Conservation (phyloP, 352 stramenopile genomes). For the Globisporangium echinulatum region DNA sequence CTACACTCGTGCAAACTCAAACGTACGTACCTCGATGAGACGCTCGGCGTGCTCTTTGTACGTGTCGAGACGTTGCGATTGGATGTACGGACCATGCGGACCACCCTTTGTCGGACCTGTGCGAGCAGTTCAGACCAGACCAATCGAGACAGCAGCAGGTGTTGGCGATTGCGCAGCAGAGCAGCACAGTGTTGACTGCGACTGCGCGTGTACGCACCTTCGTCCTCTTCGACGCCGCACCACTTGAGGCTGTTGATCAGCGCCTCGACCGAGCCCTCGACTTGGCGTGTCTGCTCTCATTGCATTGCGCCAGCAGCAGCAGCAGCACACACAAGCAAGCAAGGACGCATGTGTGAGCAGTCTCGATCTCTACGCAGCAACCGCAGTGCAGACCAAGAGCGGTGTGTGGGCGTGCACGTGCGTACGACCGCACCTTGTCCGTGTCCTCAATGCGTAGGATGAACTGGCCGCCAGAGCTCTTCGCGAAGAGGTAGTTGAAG, state of each 20-base stretch:
- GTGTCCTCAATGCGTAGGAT: constrained; percentile 92
- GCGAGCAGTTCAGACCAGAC: constrained; percentile 2
- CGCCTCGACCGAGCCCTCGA: constrained; percentile 78
- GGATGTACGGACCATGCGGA: constrained; percentile 93
- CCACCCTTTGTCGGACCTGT: constrained; percentile 85
- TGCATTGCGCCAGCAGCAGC: not conserved
- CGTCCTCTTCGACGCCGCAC: constrained; percentile 96
- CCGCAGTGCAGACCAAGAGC: not conserved
- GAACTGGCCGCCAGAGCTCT: constrained; percentile 77
- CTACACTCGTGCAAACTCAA: not conserved
- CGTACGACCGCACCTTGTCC: constrained; percentile 53
- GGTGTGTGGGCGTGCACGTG: not conserved
- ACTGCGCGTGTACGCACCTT: constrained; percentile 56
- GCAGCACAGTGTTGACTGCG: not conserved
- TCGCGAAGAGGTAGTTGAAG: constrained; percentile 92
- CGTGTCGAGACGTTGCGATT: constrained; percentile 93
- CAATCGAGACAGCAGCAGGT: not conserved
- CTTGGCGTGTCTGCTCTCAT: constrained; percentile 57
- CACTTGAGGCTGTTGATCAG: constrained; percentile 88
- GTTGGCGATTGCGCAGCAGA: not conserved
- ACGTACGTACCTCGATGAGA: constrained; percentile 64
- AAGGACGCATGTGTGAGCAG: constrained; percentile 3
- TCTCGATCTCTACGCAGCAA: not conserved
- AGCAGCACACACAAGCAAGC: not conserved
- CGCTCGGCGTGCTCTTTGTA: constrained; percentile 90